Percentiles rank a stretch among this genome's conserved stretches.
phyloP scores from a whole-genome alignment of 73 alveolate genomes.

The Paramecium primaurelia region DNA sequence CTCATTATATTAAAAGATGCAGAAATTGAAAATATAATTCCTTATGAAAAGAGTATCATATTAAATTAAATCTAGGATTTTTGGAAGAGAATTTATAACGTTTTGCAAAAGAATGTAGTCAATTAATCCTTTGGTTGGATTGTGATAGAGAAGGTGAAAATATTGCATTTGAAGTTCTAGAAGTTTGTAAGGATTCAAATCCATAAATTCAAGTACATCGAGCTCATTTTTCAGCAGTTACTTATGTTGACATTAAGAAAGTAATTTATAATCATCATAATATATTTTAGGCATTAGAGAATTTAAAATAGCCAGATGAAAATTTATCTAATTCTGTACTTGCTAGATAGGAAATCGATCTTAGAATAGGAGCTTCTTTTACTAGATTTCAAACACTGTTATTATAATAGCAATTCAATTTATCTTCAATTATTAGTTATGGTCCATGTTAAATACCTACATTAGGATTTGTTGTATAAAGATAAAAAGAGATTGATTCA shows the following conservation, averaged over 20 bases:
- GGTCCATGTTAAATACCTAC: conserved; percentile 99
- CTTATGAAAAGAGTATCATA: conserved; percentile 44
- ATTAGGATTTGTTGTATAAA: conserved; percentile 96
- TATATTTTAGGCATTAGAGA: conserved; percentile 26
- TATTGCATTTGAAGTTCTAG: conserved; percentile 95
- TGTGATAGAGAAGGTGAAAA: conserved; percentile 99
- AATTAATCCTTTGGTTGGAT: conserved; percentile 97
- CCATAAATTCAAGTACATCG: conserved; percentile 63
- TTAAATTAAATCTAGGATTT: neutral
- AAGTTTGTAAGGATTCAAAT: conserved; percentile 58
- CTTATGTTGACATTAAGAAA: conserved; percentile 65
- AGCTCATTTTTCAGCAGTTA: conserved; percentile 90
- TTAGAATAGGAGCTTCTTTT: conserved; percentile 97
- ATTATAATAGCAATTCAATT: neutral
- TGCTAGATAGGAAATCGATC: conserved; percentile 92
- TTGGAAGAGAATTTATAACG: conserved; percentile 18
- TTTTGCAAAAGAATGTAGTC: conserved; percentile 61
- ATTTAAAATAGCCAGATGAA: conserved; percentile 88
- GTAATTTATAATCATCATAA: neutral
- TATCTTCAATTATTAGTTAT: conserved; percentile 72
- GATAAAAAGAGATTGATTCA: conserved; percentile 87
- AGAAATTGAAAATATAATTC: conserved; percentile 27
- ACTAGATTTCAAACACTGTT: conserved; percentile 88
- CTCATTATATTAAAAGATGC: conserved; percentile 38
- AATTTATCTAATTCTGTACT: conserved; percentile 96